phyloP scores from a whole-genome alignment of 129 eudicot genomes.

The Calendula officinalis region DNA sequence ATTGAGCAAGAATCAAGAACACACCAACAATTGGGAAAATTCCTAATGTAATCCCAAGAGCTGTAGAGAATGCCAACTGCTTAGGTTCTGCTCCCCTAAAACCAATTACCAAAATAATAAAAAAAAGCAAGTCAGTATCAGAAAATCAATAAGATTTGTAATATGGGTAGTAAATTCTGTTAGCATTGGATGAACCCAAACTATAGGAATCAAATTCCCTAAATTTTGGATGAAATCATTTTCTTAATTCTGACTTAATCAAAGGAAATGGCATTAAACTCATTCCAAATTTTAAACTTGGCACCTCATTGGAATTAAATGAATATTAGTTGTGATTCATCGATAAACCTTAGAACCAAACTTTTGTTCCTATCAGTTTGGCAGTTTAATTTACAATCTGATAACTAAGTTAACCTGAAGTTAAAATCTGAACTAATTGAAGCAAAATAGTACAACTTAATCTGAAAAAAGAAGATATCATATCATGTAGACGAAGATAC shows the following conservation, averaged over 20 bases:
- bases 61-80: constrained; percentile 86
- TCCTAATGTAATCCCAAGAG: constrained; percentile 85
- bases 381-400: constrained; percentile 2
- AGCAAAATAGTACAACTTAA: background rate
- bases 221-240: background rate
- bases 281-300: background rate
- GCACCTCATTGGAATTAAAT: too few species aligned
- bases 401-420: constrained; percentile 2
- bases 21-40: constrained; percentile 88
- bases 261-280: background rate
- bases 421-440: background rate
- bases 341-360: background rate
- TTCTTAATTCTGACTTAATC: background rate
- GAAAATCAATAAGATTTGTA: too few species aligned
- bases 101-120: constrained; percentile 9
- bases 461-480: background rate
- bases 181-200: too few species aligned
- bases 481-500: too few species aligned
- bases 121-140: constrained; percentile 11
- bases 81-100: constrained; percentile 92
- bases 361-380: background rate
- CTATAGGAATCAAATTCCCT: background rate
- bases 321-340: background rate
- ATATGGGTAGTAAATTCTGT: too few species aligned
- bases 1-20: constrained; percentile 18